These are phyloP conservation scores for Calcarisporium arbuscula DNA, from an alignment of 2,329 filamentous ascomycete genomes.

Conservation along the genomic window DNA sequence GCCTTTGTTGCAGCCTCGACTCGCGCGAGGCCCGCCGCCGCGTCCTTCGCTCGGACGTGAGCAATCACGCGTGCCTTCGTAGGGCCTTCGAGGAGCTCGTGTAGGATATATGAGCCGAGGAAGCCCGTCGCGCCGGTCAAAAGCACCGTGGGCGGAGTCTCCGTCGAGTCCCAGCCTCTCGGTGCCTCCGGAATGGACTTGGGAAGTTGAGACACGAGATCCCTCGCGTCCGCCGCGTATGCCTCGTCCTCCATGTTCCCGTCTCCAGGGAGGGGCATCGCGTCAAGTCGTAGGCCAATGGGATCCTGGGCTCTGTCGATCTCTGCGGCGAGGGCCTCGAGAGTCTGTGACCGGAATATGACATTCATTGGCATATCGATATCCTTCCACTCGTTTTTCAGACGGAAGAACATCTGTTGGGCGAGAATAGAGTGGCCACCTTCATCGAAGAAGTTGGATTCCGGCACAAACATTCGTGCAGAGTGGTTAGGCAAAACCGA, in stretches of 20 bases:
- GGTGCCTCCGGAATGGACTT: too few species aligned
- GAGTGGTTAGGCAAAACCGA: conserved; percentile 61
- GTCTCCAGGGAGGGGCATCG: too few species aligned
- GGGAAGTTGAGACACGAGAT: too few species aligned
- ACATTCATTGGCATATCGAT: conserved; percentile 24
- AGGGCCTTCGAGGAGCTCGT: conserved; percentile 66
- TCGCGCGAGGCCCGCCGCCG: conserved; percentile 54
- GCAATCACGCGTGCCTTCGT: conserved; percentile 52
- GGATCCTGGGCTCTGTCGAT: too few species aligned
- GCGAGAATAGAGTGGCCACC: conserved; percentile 50
- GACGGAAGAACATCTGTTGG: conserved; percentile 67
- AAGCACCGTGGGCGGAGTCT: conserved; percentile 63
- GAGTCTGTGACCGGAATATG: conserved; percentile 23
- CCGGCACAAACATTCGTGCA: conserved; percentile 51
- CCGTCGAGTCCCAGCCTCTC: too few species aligned
- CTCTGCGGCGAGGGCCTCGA: conserved; percentile 22
- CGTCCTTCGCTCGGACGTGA: conserved; percentile 65
- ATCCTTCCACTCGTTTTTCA: too few species aligned
- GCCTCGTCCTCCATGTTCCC: conserved; percentile 40
- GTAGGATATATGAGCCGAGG: conserved; percentile 73
- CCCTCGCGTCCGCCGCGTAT: conserved; percentile 28
- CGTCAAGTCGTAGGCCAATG: too few species aligned
- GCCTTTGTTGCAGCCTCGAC: conserved; percentile 62
- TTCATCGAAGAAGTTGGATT: conserved; percentile 30
- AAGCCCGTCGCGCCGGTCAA: conserved; percentile 78